Conservation (phyloP, 768 basidiomycete species). For the Amanita exitialis region DNA sequence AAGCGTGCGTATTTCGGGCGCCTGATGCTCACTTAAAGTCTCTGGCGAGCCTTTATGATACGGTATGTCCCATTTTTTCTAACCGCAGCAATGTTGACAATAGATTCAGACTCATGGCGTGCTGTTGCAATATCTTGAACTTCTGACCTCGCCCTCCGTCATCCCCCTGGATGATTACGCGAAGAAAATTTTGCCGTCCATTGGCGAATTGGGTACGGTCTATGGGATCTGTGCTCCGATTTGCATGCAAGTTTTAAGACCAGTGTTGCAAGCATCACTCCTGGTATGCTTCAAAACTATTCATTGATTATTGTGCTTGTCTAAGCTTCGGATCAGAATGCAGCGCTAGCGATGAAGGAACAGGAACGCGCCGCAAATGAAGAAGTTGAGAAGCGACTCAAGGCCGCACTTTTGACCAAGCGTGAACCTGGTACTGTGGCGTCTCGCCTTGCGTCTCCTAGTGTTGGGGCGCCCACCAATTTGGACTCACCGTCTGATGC, state of each 20-base stretch:
- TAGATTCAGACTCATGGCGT: conserved; percentile 75
- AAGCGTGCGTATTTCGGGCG: conserved; percentile 71
- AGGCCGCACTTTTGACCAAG: conserved; percentile 71
- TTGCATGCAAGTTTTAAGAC: conserved; percentile 91
- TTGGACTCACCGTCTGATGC: conserved; percentile 15
- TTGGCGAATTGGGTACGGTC: conserved; percentile 59
- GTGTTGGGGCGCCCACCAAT: conserved; percentile 18
- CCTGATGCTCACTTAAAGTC: conserved; percentile 77
- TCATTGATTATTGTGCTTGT: conserved; percentile 3
- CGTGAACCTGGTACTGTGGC: conserved; percentile 44
- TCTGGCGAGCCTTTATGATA: conserved; percentile 79
- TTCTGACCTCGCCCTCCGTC: conserved; percentile 66
- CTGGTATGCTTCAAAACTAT: conserved; percentile 32
- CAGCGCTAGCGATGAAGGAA: conserved; percentile 56
- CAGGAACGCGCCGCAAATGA: conserved; percentile 61
- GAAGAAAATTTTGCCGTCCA: conserved; percentile 60
- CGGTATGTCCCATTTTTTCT: conserved; percentile 38
- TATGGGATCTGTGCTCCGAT: conserved; percentile 81
- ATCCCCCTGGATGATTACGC: conserved; percentile 67
- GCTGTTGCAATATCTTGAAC: conserved; percentile 84
- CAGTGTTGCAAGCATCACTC: conserved; percentile 56
- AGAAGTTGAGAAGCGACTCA: conserved; percentile 73
- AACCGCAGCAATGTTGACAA: conserved; percentile 10
- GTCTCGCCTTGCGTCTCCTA: conserved; percentile 61
- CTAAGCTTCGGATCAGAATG: conserved; percentile 27